Base-by-base conservation (phyloP, 495 filamentous ascomycete species). In the Neurospora sp. region DNA sequence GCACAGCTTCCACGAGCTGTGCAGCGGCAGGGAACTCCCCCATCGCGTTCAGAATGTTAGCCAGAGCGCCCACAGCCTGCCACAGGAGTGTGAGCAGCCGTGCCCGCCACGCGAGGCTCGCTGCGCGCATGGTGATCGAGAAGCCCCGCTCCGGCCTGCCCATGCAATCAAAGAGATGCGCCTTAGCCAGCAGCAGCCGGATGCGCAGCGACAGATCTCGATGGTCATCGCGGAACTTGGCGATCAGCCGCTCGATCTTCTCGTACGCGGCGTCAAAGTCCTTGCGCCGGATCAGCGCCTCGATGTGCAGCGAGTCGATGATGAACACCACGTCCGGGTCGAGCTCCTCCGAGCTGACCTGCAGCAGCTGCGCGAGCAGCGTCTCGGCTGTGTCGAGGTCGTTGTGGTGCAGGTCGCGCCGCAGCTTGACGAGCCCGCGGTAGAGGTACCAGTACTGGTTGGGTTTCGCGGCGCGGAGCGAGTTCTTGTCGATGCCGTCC, bases 111-210 rank as follows among this genome's bases (percentile, higher is more conserved):
- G 94, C 90, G 40, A 93, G 89, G 78, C 85, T 90, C 3, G 93
- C 92, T 3, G 94, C 96, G 27, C 93, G 87, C 77, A 98, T 85
- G 23, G 90, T 91, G 20, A 97, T 85, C 5, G 92, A 93, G 78
- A 98, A 96, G 1, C 92, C 96, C 75, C 90, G 91, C 73, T 94
- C 89, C 0, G 94, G 89, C 6, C 91, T 89, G 20, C 92, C 92
- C 72, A 87, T 86, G 78, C 86, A 86, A 69, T 89, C 88, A 75
- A 94, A 90, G 12, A 97, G 86, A 12, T 88, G 85, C 1, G 91
- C 92, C 80, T 98, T 98, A 69, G 89, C 78, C 31, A 90, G 88
- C 38, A 98, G 89, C 2, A 97, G 84, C 66, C 90, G 89, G 70
- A 97, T 85, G 73, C 92, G 91, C 16, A 92, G 86, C 44, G 91